A percentile compares a stretch with the other conserved stretches of the same genome.
These are phyloP conservation scores for Parsonsia alboflavescens DNA, from an alignment of 257 asterid species.

Conservation along the genomic window DNA sequence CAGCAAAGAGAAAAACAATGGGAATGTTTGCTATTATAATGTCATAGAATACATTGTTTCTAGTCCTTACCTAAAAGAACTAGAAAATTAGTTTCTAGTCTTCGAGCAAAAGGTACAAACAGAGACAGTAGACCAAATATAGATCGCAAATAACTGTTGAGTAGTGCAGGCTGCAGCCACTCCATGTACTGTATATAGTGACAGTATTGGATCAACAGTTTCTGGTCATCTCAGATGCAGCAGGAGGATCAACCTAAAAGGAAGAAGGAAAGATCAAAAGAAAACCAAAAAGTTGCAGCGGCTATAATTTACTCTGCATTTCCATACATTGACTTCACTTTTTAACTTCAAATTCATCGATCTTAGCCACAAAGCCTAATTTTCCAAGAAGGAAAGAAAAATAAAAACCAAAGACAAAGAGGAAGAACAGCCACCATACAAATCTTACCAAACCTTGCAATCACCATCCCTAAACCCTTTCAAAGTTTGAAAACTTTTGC, in stretches of 20 bases:
- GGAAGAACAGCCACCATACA: not conserved
- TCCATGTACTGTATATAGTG: too few relatives aligned
- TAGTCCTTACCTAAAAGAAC: too few relatives aligned
- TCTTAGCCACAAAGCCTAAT: not conserved
- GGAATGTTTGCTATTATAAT: too few relatives aligned
- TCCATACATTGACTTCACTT: not conserved
- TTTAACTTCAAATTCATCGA: not conserved
- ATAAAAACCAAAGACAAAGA: not conserved
- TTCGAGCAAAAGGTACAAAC: too few relatives aligned
- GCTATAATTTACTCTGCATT: not conserved
- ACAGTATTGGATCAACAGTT: too few relatives aligned
- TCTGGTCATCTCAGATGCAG: not conserved
- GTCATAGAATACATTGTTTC: too few relatives aligned
- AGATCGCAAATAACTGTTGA: too few relatives aligned
- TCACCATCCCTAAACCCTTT: not conserved
- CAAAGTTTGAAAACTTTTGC: not conserved
- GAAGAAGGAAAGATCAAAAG: too few relatives aligned
- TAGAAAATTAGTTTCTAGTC: too few relatives aligned
- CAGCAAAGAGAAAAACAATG: too few relatives aligned
- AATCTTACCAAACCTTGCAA: conserved; percentile 2
- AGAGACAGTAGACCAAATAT: too few relatives aligned
- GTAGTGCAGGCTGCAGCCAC: too few relatives aligned
- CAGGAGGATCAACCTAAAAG: not conserved
- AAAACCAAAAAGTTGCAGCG: conserved; percentile 2
- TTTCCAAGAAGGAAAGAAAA: not conserved